These are phyloP conservation scores for Kitagawia praeruptora DNA, from an alignment of 129 eudicot species.

Conservation along the genomic window DNA sequence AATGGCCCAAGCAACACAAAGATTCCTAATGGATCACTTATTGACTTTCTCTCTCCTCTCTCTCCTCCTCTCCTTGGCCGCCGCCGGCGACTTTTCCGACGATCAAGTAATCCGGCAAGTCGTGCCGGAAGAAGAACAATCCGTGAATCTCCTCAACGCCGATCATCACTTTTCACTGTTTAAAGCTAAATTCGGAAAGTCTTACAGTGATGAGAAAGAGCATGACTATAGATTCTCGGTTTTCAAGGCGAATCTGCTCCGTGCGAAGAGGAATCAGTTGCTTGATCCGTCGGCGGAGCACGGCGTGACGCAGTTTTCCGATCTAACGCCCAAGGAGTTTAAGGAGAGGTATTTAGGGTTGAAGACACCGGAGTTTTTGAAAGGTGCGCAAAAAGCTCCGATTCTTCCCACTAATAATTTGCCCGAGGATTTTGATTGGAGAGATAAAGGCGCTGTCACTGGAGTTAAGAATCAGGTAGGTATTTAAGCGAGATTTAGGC, in stretches of 20 bases:
- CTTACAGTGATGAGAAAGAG: conserved; percentile 58
- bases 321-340: conserved; percentile 75
- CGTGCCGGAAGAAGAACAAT: conserved; percentile 34
- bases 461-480: conserved; percentile 93
- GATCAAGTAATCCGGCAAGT: conserved; percentile 41
- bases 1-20: neutral
- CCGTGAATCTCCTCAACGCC: conserved; percentile 51
- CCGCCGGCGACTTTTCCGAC: conserved; percentile 1
- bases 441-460: conserved; percentile 87
- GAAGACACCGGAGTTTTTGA: conserved; percentile 37
- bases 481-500: no score
- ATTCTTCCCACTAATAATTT: conserved; percentile 62
- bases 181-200: conserved; percentile 56
- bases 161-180: conserved; percentile 79
- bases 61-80: neutral
- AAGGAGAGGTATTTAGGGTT: conserved; percentile 50
- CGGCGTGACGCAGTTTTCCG: conserved; percentile 89
- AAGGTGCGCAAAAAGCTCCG: conserved; percentile 76
- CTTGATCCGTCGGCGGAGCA: conserved; percentile 84
- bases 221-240: conserved; percentile 68
- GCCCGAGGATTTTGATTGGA: conserved; percentile 82
- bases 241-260: conserved; percentile 76
- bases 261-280: conserved; percentile 75
- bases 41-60: neutral
- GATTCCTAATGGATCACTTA: neutral